Base-by-base conservation (phyloP, 164 flowering plant species). In the Dillenia suffruticosa region DNA sequence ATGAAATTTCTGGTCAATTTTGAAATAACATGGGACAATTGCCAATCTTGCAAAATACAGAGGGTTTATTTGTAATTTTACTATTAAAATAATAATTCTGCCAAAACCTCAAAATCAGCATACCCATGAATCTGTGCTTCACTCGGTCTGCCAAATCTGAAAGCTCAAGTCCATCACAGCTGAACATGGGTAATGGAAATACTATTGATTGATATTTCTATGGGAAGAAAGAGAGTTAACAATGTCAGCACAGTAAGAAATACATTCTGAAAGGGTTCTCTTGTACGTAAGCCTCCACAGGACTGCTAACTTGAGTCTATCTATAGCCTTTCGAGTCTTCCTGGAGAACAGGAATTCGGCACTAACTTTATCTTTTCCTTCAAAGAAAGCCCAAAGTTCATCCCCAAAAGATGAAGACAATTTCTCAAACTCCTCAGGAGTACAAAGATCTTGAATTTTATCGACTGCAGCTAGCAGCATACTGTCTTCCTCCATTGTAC, bases 241-340 rank as follows among this genome's bases (percentile, higher is more conserved):
- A 15, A 48, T 55, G 49, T 66, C 71, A 49, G 51, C 63, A 70
- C 96, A 93, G 75, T 72, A 71, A 16, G 73, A 69, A 45, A 88
- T 73, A 70, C 96, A 85, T 58, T 75, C 74, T 54, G 57, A 51
- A 62, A 94, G 78, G 8, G 63, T 82, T 64, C 62, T 79, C 75
- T 94, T 94, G 66, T 87, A 86, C 68, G 73, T 68, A 22, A 81
- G 69, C 74, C 98, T 94, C 98, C 98, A 94, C 51, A 77, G 77
- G 19, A 89, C 75, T 26, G 97, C 91, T 63, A 94, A 70, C 72
- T 71, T 84, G 96, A 88, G 91, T 73, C 81, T 82, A 13, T 66
- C 77, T 56, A 81, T 58, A 1, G 81, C 71, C 55, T 77, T 73
- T 47, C 52, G 64, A 44, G 55, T 63, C 69, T 77, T 86, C 26